Evolutionary conservation across 306 rosid genomes (phyloP).

Genomic region (Trifolium dubium): DNA sequence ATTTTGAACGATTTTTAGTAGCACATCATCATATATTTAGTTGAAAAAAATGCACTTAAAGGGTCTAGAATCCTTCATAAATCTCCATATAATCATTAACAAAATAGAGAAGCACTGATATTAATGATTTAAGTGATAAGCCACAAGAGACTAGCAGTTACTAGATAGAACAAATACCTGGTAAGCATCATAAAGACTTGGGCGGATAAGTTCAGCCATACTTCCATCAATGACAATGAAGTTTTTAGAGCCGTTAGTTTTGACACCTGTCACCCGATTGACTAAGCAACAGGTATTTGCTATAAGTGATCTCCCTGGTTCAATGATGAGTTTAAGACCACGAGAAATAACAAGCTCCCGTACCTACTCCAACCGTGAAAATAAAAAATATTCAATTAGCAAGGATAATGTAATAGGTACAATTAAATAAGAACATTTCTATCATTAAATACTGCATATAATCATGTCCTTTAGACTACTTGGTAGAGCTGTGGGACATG

Average conservation of each 20-base stretch:
- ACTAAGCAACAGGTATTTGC: slow-evolving; percentile 95
- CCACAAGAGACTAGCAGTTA: not conserved
- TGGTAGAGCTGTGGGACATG: too few relatives aligned
- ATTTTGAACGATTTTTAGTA: not conserved
- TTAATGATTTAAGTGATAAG: not conserved
- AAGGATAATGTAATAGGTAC: slow-evolving; percentile 1
- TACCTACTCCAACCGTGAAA: slow-evolving; percentile 56
- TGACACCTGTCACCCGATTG: slow-evolving; percentile 91
- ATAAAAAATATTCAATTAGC: not conserved
- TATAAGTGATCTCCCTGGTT: slow-evolving; percentile 96
- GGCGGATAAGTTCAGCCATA: slow-evolving; percentile 98
- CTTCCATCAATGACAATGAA: slow-evolving; percentile 95
- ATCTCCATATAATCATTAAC: not conserved
- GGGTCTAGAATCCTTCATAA: slow-evolving; percentile 22
- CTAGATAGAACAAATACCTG: slow-evolving; percentile 60
- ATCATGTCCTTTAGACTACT: too few relatives aligned
- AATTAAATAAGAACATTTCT: slow-evolving; percentile 1
- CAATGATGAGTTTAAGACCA: slow-evolving; percentile 86
- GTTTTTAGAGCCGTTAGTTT: slow-evolving; percentile 93
- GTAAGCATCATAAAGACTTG: slow-evolving; percentile 95
- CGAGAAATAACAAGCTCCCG: slow-evolving; percentile 80
- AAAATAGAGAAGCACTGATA: not conserved
- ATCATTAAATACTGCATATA: not conserved
- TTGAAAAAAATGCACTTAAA: slow-evolving; percentile 16
- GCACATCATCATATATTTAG: slow-evolving; percentile 1